These are phyloP conservation scores for Dalbergia cultrata DNA, from an alignment of 306 rosid species.

Conservation along the genomic window DNA sequence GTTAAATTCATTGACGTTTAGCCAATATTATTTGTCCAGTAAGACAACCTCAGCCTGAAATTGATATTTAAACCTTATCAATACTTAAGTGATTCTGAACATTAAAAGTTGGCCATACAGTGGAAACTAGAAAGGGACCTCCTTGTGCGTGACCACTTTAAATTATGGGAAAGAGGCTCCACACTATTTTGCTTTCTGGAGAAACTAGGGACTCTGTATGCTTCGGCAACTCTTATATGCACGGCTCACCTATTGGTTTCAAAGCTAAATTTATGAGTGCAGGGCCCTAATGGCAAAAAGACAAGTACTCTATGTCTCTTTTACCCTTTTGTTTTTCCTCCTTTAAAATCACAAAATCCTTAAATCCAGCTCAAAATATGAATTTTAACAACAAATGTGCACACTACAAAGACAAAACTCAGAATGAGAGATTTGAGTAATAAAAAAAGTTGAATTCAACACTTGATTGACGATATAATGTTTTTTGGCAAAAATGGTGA, in stretches of 20 bases:
- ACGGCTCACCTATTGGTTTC: neutral
- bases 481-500: no score
- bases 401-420: neutral
- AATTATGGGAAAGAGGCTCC: neutral
- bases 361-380: neutral
- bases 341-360: no score
- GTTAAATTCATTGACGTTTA: no score
- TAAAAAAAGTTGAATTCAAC: no score
- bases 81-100: no score
- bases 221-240: neutral
- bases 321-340: no score
- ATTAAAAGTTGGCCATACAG: no score
- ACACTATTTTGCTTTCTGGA: neutral
- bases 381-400: neutral
- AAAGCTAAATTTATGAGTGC: neutral
- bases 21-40: no score
- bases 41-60: no score
- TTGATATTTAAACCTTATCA: no score
- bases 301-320: neutral
- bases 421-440: no score
- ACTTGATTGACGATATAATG: no score
- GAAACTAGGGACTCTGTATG: neutral
- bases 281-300: neutral
- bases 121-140: conserved; percentile 23
- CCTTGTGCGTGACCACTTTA: neutral